These are phyloP conservation scores for Neurospora sublineolata DNA, from an alignment of 495 filamentous ascomycete species.

Conservation along the genomic window DNA sequence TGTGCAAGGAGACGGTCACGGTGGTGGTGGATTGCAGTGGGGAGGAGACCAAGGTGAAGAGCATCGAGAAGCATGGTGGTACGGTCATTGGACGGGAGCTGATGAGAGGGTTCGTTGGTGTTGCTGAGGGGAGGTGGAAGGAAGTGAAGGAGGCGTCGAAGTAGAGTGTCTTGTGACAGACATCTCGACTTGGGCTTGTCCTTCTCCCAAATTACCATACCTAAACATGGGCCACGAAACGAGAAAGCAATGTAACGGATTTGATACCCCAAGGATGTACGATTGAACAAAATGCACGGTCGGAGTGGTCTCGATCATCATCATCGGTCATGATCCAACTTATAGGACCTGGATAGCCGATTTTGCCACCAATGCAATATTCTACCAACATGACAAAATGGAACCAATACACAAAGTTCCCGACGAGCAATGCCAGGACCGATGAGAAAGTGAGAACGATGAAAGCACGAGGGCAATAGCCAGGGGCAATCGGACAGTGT, in stretches of 20 bases:
- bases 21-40: constrained; percentile 56
- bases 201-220: background rate
- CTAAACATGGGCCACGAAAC: background rate
- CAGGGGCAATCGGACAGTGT: background rate
- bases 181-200: background rate
- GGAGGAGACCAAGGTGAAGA: constrained; percentile 46
- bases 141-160: constrained; percentile 23
- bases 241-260: background rate
- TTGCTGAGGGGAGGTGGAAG: constrained; percentile 32
- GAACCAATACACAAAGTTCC: background rate
- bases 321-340: background rate
- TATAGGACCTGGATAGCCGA: background rate
- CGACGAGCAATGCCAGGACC: background rate
- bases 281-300: background rate
- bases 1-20: constrained; percentile 63
- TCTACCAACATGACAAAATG: background rate
- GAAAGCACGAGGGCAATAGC: background rate
- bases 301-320: background rate
- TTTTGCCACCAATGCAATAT: background rate
- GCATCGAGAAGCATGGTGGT: constrained; percentile 79
- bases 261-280: constrained; percentile 12
- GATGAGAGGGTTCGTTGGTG: constrained; percentile 27
- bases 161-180: background rate
- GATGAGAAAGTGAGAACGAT: background rate
- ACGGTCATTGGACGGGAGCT: constrained; percentile 27